These are phyloP conservation scores for Linnemannia hyalina DNA, from an alignment of 192 early-diverging fungal genomes.

Conservation along the genomic window DNA sequence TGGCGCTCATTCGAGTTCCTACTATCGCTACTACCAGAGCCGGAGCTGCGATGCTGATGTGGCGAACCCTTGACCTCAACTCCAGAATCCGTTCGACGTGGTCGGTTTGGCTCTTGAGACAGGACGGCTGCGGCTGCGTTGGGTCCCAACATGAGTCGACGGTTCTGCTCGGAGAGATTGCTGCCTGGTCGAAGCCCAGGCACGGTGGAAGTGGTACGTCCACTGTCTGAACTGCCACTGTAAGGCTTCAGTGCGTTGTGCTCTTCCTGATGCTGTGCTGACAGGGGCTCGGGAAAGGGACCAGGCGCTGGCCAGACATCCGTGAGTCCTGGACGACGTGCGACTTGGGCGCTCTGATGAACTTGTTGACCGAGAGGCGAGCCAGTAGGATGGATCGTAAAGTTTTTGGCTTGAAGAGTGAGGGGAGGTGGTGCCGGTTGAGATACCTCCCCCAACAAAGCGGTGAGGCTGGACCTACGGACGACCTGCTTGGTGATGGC, in stretches of 20 bases:
- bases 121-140: neutral
- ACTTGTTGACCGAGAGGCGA: slow-evolving; percentile 15
- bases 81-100: slow-evolving; percentile 43
- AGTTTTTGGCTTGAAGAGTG: neutral
- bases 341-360: neutral
- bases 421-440: slow-evolving; percentile 16
- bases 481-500: slow-evolving; percentile 53
- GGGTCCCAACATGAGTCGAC: neutral
- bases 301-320: slow-evolving; percentile 20
- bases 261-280: neutral
- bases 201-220: too few species aligned
- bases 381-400: neutral
- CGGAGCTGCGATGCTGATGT: slow-evolving; percentile 4
- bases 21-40: slow-evolving; percentile 14
- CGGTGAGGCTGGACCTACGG: slow-evolving; percentile 49
- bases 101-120: slow-evolving; percentile 27
- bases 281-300: neutral
- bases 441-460: slow-evolving; percentile 29
- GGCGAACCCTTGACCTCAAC: slow-evolving; percentile 40
- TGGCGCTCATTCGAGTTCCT: slow-evolving; percentile 12
- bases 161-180: slow-evolving; percentile 3
- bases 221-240: neutral
- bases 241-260: neutral
- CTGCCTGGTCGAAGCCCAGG: slow-evolving; percentile 8
- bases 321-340: slow-evolving; percentile 17